Evolutionary conservation across 768 basidiomycete genomes (phyloP).

Genomic region (Mycena chlorophos): DNA sequence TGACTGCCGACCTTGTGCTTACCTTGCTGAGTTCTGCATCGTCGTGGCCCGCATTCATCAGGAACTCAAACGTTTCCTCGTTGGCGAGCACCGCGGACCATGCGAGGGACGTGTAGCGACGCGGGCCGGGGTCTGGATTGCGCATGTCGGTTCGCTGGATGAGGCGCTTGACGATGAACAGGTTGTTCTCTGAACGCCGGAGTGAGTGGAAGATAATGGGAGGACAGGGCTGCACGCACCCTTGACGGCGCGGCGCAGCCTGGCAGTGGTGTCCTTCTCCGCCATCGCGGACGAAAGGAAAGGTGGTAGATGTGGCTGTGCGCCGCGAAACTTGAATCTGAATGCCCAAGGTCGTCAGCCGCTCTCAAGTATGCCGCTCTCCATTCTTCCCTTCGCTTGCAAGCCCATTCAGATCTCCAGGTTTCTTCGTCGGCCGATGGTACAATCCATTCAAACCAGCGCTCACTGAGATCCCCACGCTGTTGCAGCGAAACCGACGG

Average conservation of each 20-base stretch:
- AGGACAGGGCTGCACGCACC: constrained; percentile 39
- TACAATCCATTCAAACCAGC: constrained; percentile 34
- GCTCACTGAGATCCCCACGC: background rate
- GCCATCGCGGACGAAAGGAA: constrained; percentile 54
- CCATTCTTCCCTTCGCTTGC: background rate
- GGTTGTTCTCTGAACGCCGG: constrained; percentile 76
- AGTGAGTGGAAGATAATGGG: constrained; percentile 19
- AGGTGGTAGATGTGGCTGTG: constrained; percentile 19
- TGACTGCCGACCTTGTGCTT: constrained; percentile 29
- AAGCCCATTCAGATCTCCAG: constrained; percentile 37
- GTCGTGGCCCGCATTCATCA: constrained; percentile 84
- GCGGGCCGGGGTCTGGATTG: constrained; percentile 78
- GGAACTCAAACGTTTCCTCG: constrained; percentile 91
- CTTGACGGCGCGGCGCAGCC: constrained; percentile 79
- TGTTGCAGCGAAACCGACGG: constrained; percentile 68
- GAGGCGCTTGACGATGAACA: constrained; percentile 88
- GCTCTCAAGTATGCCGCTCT: constrained; percentile 41
- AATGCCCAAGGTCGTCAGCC: constrained; percentile 93
- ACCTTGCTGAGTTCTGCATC: constrained; percentile 92
- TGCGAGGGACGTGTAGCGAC: constrained; percentile 82
- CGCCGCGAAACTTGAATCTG: constrained; percentile 3
- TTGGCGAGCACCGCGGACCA: constrained; percentile 90
- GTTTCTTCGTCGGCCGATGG: constrained; percentile 88
- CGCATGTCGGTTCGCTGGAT: constrained; percentile 85
- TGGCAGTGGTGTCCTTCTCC: constrained; percentile 74